Percentiles rank a stretch among this genome's conserved stretches.
These are phyloP conservation scores for Daphne laureola DNA, from an alignment of 441 rosid genomes.

Conservation along the genomic window DNA sequence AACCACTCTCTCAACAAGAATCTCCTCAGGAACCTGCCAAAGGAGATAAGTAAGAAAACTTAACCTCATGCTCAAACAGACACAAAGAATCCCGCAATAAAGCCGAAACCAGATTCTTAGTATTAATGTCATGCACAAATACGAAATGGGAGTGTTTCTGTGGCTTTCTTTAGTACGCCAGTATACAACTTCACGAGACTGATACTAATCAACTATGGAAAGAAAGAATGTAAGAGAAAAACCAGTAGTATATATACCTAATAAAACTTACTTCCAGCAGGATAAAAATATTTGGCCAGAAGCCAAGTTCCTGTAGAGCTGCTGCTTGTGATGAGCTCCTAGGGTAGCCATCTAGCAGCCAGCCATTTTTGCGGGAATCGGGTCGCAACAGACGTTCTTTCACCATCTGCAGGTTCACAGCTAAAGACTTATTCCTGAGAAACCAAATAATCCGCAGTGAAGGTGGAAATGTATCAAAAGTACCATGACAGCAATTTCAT, in stretches of 20 bases:
- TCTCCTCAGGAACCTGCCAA: slow-evolving; percentile 78
- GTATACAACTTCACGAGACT: too few species aligned
- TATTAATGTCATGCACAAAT: too few species aligned
- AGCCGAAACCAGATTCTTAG: too few species aligned
- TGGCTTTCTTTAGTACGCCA: too few species aligned
- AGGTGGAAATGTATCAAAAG: slow-evolving; percentile 7
- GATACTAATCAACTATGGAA: too few species aligned
- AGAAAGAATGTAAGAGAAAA: too few species aligned
- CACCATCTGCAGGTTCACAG: slow-evolving; percentile 54
- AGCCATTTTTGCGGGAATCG: slow-evolving; percentile 73
- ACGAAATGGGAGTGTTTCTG: too few species aligned
- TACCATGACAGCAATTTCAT: slow-evolving; percentile 72
- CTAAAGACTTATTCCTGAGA: slow-evolving; percentile 12
- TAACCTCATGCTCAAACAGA: too few species aligned
- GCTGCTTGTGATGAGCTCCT: slow-evolving; percentile 85
- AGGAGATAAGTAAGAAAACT: not conserved
- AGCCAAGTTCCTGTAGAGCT: slow-evolving; percentile 60
- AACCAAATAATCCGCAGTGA: slow-evolving; percentile 8
- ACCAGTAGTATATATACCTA: too few species aligned
- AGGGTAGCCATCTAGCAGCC: slow-evolving; percentile 98
- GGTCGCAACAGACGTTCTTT: slow-evolving; percentile 66
- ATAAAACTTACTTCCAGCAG: slow-evolving; percentile 58
- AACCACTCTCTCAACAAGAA: slow-evolving; percentile 85
- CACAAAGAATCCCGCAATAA: too few species aligned
- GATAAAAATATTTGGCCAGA: slow-evolving; percentile 77